A percentile compares a stretch with the other conserved stretches of the same genome.
Evolutionary conservation across 164 flowering plant genomes (phyloP).

Genomic region (Paratinospora sagittata): DNA sequence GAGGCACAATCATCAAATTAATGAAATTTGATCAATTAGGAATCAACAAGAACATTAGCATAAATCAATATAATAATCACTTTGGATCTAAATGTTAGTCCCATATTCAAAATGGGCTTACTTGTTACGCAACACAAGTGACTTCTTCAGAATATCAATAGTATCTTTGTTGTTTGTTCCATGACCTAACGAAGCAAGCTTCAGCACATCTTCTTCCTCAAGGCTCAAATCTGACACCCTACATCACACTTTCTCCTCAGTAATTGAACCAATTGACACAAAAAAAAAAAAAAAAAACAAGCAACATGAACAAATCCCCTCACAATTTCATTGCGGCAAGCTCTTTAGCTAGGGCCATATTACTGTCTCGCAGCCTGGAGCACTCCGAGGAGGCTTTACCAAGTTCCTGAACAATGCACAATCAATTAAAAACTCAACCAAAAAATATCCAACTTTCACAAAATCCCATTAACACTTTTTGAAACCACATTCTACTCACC

Average conservation of each 20-base stretch:
- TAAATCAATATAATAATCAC: no score
- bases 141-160: conserved; percentile 54
- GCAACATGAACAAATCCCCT: conserved; percentile 14
- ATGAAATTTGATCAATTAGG: no score
- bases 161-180: conserved; percentile 52
- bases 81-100: no score
- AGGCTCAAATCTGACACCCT: conserved; percentile 76
- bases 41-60: no score
- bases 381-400: conserved; percentile 41
- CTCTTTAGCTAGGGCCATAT: conserved; percentile 81
- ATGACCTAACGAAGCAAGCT: conserved; percentile 74
- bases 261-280: neutral
- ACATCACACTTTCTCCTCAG: conserved; percentile 5
- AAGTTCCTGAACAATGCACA: conserved; percentile 49
- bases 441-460: neutral
- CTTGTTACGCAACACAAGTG: conserved; percentile 78
- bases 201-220: conserved; percentile 76
- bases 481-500: conserved; percentile 29
- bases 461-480: neutral
- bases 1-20: no score
- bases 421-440: neutral
- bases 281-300: neutral
- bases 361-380: conserved; percentile 58
- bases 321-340: conserved; percentile 82
- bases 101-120: conserved; percentile 22